These are phyloP conservation scores for Trichoderma simmonsii DNA, from an alignment of 2,329 filamentous ascomycete genomes.

Conservation along the genomic window DNA sequence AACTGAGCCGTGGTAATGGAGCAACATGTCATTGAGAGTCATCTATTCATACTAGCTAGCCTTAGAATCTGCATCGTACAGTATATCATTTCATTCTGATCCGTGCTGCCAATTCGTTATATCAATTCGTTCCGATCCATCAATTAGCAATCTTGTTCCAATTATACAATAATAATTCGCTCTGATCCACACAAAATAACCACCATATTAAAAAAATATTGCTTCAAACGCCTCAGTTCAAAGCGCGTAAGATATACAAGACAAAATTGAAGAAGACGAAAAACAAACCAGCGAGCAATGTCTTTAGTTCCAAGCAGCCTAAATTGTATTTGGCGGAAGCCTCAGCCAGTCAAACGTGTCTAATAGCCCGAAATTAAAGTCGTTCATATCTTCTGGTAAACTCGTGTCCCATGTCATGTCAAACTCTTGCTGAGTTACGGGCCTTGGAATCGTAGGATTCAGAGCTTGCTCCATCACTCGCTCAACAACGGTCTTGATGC, in stretches of 20 bases:
- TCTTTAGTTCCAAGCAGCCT: not conserved
- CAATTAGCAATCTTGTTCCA: not conserved
- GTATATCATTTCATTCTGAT: not conserved
- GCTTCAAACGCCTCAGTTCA: not conserved
- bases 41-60: not conserved
- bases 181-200: not conserved
- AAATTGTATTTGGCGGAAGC: not conserved
- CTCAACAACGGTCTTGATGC: constrained; percentile 37
- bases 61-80: not conserved
- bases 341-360: constrained; percentile 49
- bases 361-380: constrained; percentile 47
- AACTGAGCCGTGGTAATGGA: constrained; percentile 3
- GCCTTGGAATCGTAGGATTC: constrained; percentile 23
- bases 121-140: not conserved
- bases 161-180: not conserved
- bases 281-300: not conserved
- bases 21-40: not conserved
- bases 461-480: constrained; percentile 44
- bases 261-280: not conserved
- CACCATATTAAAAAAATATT: not conserved
- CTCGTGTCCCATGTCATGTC: constrained; percentile 1
- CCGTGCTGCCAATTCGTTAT: not conserved
- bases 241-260: not conserved
- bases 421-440: not conserved
- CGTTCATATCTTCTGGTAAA: constrained; percentile 17